phyloP scores from a whole-genome alignment of 108 stramenopile species.

The Epithemia pelagica region DNA sequence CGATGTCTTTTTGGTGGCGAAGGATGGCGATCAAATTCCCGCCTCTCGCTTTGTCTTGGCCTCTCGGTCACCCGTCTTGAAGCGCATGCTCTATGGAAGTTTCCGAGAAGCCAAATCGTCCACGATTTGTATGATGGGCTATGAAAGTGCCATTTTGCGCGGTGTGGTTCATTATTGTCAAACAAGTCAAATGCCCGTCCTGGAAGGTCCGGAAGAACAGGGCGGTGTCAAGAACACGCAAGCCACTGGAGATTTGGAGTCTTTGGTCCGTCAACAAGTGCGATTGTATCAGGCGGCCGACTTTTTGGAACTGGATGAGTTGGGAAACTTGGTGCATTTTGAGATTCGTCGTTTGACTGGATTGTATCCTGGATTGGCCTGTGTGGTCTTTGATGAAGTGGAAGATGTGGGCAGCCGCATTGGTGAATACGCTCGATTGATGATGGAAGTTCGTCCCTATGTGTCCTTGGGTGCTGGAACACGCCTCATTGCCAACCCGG shows the following conservation, averaged over 20 bases:
- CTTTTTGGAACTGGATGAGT: conserved; percentile 29
- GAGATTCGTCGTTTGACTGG: conserved; percentile 35
- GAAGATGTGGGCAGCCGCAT: conserved; percentile 17
- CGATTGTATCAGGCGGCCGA: conserved; percentile 45
- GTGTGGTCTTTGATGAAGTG: conserved; percentile 56
- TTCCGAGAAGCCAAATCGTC: conserved; percentile 14
- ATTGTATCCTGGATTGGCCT: conserved; percentile 45
- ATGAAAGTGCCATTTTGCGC: conserved; percentile 24
- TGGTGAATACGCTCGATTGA: conserved; percentile 12
- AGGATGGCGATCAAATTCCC: conserved; percentile 27
- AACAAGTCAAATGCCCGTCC: conserved; percentile 33
- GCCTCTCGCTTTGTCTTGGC: conserved; percentile 44
- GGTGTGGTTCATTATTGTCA: conserved; percentile 48
- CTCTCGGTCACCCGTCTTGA: conserved; percentile 35
- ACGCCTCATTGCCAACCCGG: not conserved
- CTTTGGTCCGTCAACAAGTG: conserved; percentile 35
- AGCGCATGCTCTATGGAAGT: conserved; percentile 38
- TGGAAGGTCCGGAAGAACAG: conserved; percentile 5
- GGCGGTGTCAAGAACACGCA: not conserved
- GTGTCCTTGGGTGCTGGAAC: conserved; percentile 31
- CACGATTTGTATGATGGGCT: conserved; percentile 25
- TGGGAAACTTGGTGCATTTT: conserved; percentile 30
- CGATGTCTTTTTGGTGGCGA: conserved; percentile 37
- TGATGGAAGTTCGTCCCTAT: conserved; percentile 35
- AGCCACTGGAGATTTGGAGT: not conserved